Evolutionary conservation across 768 basidiomycete species (phyloP), one percentile per base, ranked within the genome.

Genomic region (Pleurotus tuber-regium): DNA sequence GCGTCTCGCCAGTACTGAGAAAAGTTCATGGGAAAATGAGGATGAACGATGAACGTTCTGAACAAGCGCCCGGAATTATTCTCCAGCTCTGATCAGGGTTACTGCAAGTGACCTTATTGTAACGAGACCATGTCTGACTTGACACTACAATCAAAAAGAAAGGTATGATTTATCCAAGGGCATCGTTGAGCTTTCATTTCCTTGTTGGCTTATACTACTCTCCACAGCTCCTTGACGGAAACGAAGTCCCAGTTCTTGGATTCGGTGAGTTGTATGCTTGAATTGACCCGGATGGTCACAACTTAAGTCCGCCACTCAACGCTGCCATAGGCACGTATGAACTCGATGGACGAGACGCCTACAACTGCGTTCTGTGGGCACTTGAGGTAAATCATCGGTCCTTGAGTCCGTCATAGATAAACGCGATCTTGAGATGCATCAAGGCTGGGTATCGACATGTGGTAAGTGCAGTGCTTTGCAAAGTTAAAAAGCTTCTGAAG

Each of bases 391-490:
- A 65, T 63, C 26, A 29, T 39, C 43, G 40, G 31, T 50, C 35
- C 44, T 40, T 33, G 26, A 33, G 10, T 33, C 35, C 51, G 33
- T 55, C 53, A 46, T 50, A 49, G 40, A n/a, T 41, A n/a, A 23
- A 31, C 29, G 52, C 53, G 57, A 56, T 54, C 33, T 18, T 30
- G 50, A 31, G 29, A 30, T n/a, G 21, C 42, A 52, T 53, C 5
- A 49, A 82, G 79, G 75, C 81, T 30, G 84, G 86, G 4, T 85
- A 86, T 66, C 77, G 80, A 42, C 82, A 82, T 61, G 76, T 87
- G 51, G 83, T 70, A 64, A 70, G 73, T 71, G 12, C 12, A 44
- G 24, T n/a, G n/a, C n/a, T n/a, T n/a, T n/a, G n/a, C n/a, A n/a
- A n/a, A n/a, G n/a, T n/a, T n/a, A n/a, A n/a, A 54, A 47, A 42